Conservation (phyloP, 352 stramenopile species). For the Phytophthora colocasiae region DNA sequence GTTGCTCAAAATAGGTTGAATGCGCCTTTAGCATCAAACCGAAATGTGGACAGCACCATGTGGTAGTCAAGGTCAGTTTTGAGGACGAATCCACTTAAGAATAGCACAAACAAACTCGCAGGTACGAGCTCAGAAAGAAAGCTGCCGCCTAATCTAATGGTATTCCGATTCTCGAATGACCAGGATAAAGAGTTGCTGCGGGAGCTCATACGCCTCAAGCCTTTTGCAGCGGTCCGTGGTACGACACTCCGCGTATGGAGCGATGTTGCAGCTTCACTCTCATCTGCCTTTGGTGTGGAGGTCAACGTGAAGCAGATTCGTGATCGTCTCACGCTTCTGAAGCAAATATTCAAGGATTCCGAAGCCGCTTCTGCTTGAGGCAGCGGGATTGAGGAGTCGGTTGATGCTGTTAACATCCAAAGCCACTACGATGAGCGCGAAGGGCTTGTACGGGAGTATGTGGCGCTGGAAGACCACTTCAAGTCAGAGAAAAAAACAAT, state of each 20-base stretch:
- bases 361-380: neutral
- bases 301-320: constrained; percentile 13
- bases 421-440: constrained; percentile 14
- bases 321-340: constrained; percentile 9
- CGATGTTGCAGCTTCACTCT: neutral
- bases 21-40: too few species aligned
- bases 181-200: constrained; percentile 9
- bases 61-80: too few species aligned
- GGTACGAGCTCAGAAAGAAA: too few species aligned
- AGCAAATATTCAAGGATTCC: constrained; percentile 1
- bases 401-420: constrained; percentile 10
- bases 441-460: constrained; percentile 2
- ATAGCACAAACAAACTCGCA: too few species aligned
- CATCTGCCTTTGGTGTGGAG: neutral
- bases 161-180: neutral
- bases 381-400: constrained; percentile 6
- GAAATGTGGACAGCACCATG: too few species aligned
- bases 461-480: neutral
- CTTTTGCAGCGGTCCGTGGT: constrained; percentile 9
- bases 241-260: neutral
- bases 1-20: too few species aligned
- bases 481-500: neutral
- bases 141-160: too few species aligned
- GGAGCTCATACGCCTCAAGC: constrained; percentile 13
- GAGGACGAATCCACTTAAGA: too few species aligned